A percentile compares a stretch with the other conserved stretches of the same genome.
These are phyloP conservation scores for Nakazawaea holstii DNA, from an alignment of 805 yeast species.

Conservation along the genomic window DNA sequence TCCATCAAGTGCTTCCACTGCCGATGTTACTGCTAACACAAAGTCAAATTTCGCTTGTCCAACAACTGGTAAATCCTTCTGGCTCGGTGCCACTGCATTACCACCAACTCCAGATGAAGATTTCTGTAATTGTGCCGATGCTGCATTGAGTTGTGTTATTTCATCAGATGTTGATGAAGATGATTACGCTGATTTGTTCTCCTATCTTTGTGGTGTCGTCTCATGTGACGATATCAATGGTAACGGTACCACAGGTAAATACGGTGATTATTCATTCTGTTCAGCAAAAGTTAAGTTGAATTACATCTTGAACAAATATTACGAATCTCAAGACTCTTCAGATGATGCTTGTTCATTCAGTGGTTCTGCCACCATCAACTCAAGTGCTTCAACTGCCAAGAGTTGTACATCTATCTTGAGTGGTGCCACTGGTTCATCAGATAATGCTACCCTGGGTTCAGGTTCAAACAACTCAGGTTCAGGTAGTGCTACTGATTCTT, in stretches of 20 bases:
- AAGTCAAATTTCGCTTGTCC: conserved; percentile 54
- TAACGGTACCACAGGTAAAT: conserved; percentile 59
- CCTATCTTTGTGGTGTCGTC: conserved; percentile 49
- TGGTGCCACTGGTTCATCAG: conserved; percentile 21
- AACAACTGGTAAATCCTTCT: conserved; percentile 40
- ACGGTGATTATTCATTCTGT: conserved; percentile 75
- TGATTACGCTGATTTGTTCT: conserved; percentile 57
- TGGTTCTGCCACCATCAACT: conserved; percentile 57
- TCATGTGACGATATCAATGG: conserved; percentile 57
- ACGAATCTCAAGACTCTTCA: conserved; percentile 36
- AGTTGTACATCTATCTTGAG: conserved; percentile 52
- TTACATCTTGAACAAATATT: conserved; percentile 61
- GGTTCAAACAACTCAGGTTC: conserved; percentile 15
- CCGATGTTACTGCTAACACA: conserved; percentile 35
- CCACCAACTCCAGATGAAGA: conserved; percentile 76
- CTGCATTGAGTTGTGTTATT: conserved; percentile 57
- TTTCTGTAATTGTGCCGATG: conserved; percentile 59
- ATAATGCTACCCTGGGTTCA: not conserved
- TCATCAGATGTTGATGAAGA: conserved; percentile 42
- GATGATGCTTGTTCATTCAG: conserved; percentile 59
- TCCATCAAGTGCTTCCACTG: conserved; percentile 44
- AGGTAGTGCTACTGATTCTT: conserved; percentile 17
- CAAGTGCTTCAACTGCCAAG: conserved; percentile 42
- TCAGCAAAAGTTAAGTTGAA: conserved; percentile 58
- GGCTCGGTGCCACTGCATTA: conserved; percentile 63